phyloP scores from a whole-genome alignment of 2,329 filamentous ascomycete species.

The Tympanopsis confertula region DNA sequence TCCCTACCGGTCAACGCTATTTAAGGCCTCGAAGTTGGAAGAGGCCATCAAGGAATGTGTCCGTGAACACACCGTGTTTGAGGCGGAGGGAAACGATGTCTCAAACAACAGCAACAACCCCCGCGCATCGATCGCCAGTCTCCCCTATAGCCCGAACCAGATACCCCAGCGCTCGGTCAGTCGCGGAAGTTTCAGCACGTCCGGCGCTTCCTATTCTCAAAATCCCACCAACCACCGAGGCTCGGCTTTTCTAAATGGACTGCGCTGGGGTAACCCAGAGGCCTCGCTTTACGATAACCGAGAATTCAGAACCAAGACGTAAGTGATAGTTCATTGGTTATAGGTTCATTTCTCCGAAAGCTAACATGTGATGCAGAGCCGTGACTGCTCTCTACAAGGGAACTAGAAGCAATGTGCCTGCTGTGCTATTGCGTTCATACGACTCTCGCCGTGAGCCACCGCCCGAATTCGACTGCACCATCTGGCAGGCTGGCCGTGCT shows the following conservation, averaged over 20 bases:
- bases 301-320: background rate
- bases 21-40: constrained; percentile 92
- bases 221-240: background rate
- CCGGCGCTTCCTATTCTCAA: background rate
- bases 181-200: background rate
- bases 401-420: constrained; percentile 53
- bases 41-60: constrained; percentile 87
- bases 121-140: constrained; percentile 20
- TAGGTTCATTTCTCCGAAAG: background rate
- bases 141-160: background rate
- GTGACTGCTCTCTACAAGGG: constrained; percentile 87
- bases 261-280: background rate
- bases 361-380: constrained; percentile 44
- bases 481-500: constrained; percentile 95
- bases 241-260: background rate
- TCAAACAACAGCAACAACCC: constrained; percentile 22
- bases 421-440: constrained; percentile 79
- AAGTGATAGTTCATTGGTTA: no score
- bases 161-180: constrained; percentile 1
- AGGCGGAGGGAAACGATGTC: constrained; percentile 73
- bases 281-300: constrained; percentile 1
- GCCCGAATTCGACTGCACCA: constrained; percentile 84
- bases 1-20: constrained; percentile 83
- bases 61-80: constrained; percentile 68
- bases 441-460: constrained; percentile 86